These are phyloP conservation scores for Candida pseudofarinosa DNA, from an alignment of 805 yeast species.

Conservation along the genomic window DNA sequence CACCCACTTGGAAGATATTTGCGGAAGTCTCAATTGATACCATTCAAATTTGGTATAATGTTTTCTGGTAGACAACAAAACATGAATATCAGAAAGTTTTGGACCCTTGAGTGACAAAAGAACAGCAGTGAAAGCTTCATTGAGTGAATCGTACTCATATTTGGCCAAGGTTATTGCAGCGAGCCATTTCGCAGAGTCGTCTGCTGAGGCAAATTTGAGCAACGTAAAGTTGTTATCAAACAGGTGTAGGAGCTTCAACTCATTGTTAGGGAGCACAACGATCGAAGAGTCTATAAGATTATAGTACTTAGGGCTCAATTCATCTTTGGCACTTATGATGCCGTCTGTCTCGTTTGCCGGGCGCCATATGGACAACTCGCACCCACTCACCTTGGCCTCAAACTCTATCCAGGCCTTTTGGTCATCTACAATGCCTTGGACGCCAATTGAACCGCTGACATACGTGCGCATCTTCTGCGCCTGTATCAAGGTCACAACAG, in stretches of 20 bases:
- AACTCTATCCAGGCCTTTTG: constrained; percentile 30
- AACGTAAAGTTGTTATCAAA: constrained; percentile 21
- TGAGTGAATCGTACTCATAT: constrained; percentile 53
- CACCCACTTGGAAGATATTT: constrained; percentile 55
- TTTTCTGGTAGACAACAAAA: constrained; percentile 47
- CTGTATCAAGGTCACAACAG: constrained; percentile 64
- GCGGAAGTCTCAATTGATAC: constrained; percentile 60
- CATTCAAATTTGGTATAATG: constrained; percentile 52
- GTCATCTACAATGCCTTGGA: constrained; percentile 16
- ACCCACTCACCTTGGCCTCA: constrained; percentile 46
- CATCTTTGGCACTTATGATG: constrained; percentile 28
- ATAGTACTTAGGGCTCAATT: constrained; percentile 47
- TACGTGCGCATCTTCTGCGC: constrained; percentile 70
- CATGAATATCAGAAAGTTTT: constrained; percentile 53
- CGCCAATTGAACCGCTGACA: constrained; percentile 46
- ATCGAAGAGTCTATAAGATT: constrained; percentile 45
- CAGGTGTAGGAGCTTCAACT: constrained; percentile 25
- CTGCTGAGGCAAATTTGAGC: constrained; percentile 18
- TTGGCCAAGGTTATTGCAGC: constrained; percentile 51
- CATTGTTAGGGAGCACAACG: constrained; percentile 13
- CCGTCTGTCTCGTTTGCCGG: constrained; percentile 24
- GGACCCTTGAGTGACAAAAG: constrained; percentile 56
- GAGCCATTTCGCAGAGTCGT: constrained; percentile 35
- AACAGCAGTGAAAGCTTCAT: constrained; percentile 65
- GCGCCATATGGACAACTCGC: constrained; percentile 50